Conservation (phyloP, 805 yeast genomes). For the Lachancea mirantina region DNA sequence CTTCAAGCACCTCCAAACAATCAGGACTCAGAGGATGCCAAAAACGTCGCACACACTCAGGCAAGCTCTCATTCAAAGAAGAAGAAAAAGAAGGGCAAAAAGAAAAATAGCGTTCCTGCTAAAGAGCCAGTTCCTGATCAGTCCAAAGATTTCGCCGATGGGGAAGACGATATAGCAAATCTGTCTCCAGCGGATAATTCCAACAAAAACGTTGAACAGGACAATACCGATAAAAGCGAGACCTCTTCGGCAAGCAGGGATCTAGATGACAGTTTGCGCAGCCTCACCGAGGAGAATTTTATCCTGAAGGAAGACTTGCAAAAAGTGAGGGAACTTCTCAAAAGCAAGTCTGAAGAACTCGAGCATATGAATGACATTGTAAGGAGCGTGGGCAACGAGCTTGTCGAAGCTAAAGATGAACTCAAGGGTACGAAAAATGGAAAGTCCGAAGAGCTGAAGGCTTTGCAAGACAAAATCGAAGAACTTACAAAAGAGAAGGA, state of each 20-base stretch:
- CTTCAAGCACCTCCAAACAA: not conserved
- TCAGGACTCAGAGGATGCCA: not conserved
- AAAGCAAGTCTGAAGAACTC: constrained; percentile 50
- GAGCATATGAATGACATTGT: constrained; percentile 70
- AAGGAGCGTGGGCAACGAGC: constrained; percentile 67
- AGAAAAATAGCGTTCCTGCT: constrained; percentile 5
- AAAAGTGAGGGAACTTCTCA: constrained; percentile 28
- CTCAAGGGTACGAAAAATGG: constrained; percentile 33
- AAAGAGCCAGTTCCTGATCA: too few relatives aligned
- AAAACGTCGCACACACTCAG: too few relatives aligned
- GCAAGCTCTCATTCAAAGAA: constrained; percentile 10
- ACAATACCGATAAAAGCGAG: too few relatives aligned
- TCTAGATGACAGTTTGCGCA: too few relatives aligned
- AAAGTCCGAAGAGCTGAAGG: constrained; percentile 13
- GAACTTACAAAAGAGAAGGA: constrained; percentile 23
- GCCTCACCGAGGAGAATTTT: too few relatives aligned
- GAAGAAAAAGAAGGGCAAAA: constrained; percentile 18
- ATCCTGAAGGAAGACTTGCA: constrained; percentile 8
- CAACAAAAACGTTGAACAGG: too few relatives aligned
- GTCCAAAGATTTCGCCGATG: too few relatives aligned
- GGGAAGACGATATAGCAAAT: too few relatives aligned
- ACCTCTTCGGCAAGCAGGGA: too few relatives aligned
- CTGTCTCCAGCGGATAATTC: too few relatives aligned
- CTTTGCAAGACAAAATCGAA: constrained; percentile 23
- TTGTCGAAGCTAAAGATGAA: constrained; percentile 62